phyloP scores from a whole-genome alignment of 805 yeast species.

The Spathaspora passalidarum region DNA sequence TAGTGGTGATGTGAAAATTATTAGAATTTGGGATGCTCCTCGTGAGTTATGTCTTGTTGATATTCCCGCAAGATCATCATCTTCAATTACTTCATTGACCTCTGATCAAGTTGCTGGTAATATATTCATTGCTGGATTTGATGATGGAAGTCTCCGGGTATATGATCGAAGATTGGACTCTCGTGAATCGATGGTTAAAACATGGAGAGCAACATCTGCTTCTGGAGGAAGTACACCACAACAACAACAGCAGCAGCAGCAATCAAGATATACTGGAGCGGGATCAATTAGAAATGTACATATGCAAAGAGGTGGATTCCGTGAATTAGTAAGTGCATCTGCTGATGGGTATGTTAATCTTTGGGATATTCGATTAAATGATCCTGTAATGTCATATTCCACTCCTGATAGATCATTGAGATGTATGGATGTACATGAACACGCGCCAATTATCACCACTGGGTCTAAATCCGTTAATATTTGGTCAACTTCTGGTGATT shows the following conservation, averaged over 20 bases:
- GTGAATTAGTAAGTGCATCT: constrained; percentile 84
- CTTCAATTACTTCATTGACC: constrained; percentile 83
- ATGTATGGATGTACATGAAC: constrained; percentile 84
- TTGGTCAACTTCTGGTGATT: constrained; percentile 84
- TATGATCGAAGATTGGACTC: constrained; percentile 87
- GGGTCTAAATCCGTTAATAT: constrained; percentile 77
- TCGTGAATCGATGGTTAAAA: constrained; percentile 77
- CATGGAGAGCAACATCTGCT: constrained; percentile 56
- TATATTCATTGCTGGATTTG: constrained; percentile 86
- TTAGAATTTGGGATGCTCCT: constrained; percentile 95
- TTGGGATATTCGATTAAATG: constrained; percentile 83
- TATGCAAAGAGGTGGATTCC: constrained; percentile 94
- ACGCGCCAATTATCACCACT: constrained; percentile 90
- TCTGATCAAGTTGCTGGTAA: constrained; percentile 96
- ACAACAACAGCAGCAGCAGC: neutral
- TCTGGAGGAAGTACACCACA: neutral
- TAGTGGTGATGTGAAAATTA: constrained; percentile 91
- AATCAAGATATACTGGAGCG: neutral
- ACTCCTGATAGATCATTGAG: constrained; percentile 57
- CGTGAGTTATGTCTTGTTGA: constrained; percentile 83
- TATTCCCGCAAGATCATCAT: constrained; percentile 86
- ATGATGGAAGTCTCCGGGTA: constrained; percentile 83
- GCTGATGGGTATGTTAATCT: constrained; percentile 78
- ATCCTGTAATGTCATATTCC: constrained; percentile 65
- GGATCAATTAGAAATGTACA: constrained; percentile 74